phyloP scores from a whole-genome alignment of 768 basidiomycete genomes.

The Tylopilus felleus region DNA sequence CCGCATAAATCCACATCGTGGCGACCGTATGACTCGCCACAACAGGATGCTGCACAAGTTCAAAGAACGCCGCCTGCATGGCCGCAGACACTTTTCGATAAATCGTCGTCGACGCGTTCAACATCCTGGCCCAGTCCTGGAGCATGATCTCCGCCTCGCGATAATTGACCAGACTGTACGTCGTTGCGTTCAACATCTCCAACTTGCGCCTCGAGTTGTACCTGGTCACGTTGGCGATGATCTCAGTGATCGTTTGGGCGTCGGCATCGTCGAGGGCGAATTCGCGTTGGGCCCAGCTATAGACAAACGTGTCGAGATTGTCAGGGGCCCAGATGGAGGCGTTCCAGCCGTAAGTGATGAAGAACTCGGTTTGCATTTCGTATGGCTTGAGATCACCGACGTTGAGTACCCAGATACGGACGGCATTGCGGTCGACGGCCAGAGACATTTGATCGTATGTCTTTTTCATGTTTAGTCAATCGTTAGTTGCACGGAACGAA shows the following conservation, averaged over 20 bases:
- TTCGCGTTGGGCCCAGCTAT: neutral
- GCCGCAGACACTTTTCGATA: neutral
- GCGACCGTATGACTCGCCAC: neutral
- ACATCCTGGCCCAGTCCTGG: neutral
- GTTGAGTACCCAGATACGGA: neutral
- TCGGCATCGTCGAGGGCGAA: neutral
- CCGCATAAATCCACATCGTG: constrained; percentile 1
- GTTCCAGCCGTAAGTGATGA: neutral
- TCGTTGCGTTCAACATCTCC: neutral
- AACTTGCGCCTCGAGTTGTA: neutral
- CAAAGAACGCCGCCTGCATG: neutral
- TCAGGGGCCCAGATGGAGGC: neutral
- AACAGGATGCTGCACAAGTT: neutral
- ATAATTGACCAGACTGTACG: constrained; percentile 43
- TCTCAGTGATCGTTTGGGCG: neutral
- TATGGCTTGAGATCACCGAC: neutral
- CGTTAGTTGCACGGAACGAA: neutral
- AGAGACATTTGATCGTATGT: constrained; percentile 30
- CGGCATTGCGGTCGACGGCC: neutral
- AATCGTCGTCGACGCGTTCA: neutral
- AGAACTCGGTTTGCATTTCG: neutral
- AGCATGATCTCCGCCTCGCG: neutral
- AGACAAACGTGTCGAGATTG: neutral
- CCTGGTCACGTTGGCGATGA: neutral
- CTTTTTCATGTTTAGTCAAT: neutral